Evolutionary conservation across 2,329 filamentous ascomycete species (phyloP).

Genomic region (Juglanconis sp.): DNA sequence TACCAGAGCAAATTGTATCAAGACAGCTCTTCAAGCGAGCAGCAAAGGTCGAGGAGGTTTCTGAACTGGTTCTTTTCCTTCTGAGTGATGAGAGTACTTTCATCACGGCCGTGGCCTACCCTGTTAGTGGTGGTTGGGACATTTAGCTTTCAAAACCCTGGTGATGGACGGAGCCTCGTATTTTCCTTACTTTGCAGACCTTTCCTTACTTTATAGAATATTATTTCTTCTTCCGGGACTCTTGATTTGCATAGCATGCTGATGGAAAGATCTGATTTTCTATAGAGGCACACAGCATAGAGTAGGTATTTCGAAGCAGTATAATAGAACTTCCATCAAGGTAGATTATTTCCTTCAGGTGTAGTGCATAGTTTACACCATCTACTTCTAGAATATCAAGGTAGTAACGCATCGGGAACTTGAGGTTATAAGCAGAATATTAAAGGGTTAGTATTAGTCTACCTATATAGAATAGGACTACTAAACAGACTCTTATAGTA

Average conservation of each 20-base stretch:
- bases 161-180: not conserved
- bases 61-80: not conserved
- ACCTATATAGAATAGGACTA: too few relatives aligned
- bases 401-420: not conserved
- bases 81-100: not conserved
- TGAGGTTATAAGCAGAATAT: not conserved
- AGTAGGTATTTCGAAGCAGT: not conserved
- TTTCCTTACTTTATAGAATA: not conserved
- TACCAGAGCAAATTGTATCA: not conserved
- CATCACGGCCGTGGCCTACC: not conserved
- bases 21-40: not conserved
- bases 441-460: too few relatives aligned
- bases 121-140: not conserved
- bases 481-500: too few relatives aligned
- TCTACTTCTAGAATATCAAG: too few relatives aligned
- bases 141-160: not conserved
- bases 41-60: not conserved
- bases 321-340: too few relatives aligned
- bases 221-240: too few relatives aligned
- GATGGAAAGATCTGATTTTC: too few relatives aligned
- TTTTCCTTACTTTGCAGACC: not conserved
- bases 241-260: not conserved
- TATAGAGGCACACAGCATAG: too few relatives aligned
- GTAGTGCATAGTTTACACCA: too few relatives aligned
- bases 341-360: too few relatives aligned